Evolutionary conservation across 1,284 basidiomycete genomes (phyloP), one percentile per base, ranked within the genome.

Genomic region (Sphagnurus paluster): DNA sequence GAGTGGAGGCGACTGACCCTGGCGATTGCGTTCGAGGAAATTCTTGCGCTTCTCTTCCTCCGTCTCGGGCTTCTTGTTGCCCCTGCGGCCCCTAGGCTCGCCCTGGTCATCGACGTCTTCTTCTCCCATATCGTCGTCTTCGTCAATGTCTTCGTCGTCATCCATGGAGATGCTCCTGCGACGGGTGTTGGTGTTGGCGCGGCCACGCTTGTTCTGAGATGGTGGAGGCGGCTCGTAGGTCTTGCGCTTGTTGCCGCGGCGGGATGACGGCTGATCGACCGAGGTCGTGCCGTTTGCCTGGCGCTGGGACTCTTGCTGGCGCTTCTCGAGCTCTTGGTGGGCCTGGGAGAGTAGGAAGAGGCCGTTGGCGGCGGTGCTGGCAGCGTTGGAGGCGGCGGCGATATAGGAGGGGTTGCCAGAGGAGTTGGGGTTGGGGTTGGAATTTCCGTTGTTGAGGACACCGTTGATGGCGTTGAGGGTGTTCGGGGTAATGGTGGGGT

Each of bases 31-130:
- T 67, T 97, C 94, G 47, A 98, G 70, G 68, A 97, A 97, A 69
- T 96, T 98, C 66, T 82, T 84, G 34, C 94, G 77, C 69, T 97
- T 97, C 63, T 97, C 94, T 67, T 97, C 94, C 62, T 97, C 94
- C 0, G 93, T 97, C 74, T 96, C 93, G 28, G 87, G 87, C 62
- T 87, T 90, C 67, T 84, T 90, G 21, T 57, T 56, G 10, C 17
- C 62, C 48, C 69, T 58, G 38, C 62, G 52, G 23, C 55, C 55
- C 28, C 50, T 57, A 19, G 59, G 61, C 16, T 61, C 57, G n/a
- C 52, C 54, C 30, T 57, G 63, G 4, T 53, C 57, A 44, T 69
- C 67, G 35, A 70, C 61, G 26, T 54, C 57, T 19, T 69, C 72
- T 3, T 75, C 60, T 9, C 55, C 54, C 17, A 60, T 63, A 2